Conservation (phyloP, 129 eudicot genomes). For the Logfia minima region DNA sequence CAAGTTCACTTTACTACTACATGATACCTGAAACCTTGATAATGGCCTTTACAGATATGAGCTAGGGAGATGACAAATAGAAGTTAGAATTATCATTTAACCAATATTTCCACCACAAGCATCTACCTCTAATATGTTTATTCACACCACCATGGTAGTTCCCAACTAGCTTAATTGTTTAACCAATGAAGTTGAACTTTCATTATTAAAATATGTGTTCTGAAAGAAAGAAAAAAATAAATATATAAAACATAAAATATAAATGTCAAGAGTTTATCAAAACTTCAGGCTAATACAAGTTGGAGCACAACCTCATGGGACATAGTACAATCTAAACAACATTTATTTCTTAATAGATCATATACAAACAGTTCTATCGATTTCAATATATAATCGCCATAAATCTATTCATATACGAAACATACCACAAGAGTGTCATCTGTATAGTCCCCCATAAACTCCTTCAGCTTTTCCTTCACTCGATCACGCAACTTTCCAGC, state of each 20-base stretch:
- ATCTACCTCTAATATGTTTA: slow-evolving; percentile 6
- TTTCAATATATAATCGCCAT: not conserved
- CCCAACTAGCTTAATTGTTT: not conserved
- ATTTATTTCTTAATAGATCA: not conserved
- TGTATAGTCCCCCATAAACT: slow-evolving; percentile 86
- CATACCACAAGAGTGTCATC: slow-evolving; percentile 88
- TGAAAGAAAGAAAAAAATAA: not conserved
- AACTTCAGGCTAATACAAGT: not conserved
- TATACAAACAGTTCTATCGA: slow-evolving; percentile 25
- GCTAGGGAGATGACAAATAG: too few species aligned
- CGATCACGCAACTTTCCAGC: slow-evolving; percentile 55
- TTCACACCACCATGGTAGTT: not conserved
- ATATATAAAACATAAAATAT: not conserved
- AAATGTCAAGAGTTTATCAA: not conserved
- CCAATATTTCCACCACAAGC: not conserved
- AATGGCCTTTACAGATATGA: too few species aligned
- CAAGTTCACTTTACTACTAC: slow-evolving; percentile 7
- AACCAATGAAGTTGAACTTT: not conserved
- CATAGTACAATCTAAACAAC: not conserved
- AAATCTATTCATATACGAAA: slow-evolving; percentile 8
- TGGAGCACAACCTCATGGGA: not conserved
- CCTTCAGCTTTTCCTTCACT: slow-evolving; percentile 74
- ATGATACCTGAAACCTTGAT: too few species aligned
- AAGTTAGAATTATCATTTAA: too few species aligned
- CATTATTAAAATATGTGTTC: not conserved